A percentile compares a stretch with the other conserved stretches of the same genome.
Evolutionary conservation across 2,329 filamentous ascomycete genomes (phyloP).

Genomic region (Ophiostoma populinum): DNA sequence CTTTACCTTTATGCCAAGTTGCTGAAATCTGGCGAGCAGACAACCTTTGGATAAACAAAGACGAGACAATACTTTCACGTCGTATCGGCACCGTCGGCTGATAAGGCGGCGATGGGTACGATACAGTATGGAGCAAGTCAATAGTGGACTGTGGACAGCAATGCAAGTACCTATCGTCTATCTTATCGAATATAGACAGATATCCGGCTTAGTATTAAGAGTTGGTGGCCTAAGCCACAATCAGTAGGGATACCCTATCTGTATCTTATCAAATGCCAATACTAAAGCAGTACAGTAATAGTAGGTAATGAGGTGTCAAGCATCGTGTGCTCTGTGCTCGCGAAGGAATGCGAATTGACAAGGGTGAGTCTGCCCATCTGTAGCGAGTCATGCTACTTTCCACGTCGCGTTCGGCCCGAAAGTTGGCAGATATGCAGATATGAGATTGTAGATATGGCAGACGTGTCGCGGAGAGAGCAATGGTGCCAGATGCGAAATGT

Average conservation of each 20-base stretch:
- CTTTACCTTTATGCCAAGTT: not conserved
- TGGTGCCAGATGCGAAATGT: not conserved
- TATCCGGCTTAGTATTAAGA: not conserved
- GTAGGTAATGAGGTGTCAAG: too few species aligned
- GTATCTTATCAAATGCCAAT: not conserved
- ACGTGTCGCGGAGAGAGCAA: too few species aligned
- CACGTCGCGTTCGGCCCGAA: not conserved
- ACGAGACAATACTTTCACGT: too few species aligned
- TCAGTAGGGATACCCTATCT: not conserved
- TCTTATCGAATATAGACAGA: not conserved
- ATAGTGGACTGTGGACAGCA: too few species aligned
- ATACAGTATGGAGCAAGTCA: not conserved
- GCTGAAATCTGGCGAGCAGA: too few species aligned
- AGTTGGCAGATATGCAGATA: too few species aligned
- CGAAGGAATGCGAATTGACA: not conserved
- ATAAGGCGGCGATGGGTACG: not conserved
- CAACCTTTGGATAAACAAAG: too few species aligned
- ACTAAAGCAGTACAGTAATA: slow-evolving; percentile 1
- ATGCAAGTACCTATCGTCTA: too few species aligned
- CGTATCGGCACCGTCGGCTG: not conserved
- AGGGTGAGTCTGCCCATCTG: too few species aligned
- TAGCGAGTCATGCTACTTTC: too few species aligned
- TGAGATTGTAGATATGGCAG: too few species aligned
- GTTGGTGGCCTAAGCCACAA: not conserved
- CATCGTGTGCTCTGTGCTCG: too few species aligned